These are phyloP conservation scores for Coemansia sp. DNA, from an alignment of 192 early-diverging fungal genomes.

Conservation along the genomic window DNA sequence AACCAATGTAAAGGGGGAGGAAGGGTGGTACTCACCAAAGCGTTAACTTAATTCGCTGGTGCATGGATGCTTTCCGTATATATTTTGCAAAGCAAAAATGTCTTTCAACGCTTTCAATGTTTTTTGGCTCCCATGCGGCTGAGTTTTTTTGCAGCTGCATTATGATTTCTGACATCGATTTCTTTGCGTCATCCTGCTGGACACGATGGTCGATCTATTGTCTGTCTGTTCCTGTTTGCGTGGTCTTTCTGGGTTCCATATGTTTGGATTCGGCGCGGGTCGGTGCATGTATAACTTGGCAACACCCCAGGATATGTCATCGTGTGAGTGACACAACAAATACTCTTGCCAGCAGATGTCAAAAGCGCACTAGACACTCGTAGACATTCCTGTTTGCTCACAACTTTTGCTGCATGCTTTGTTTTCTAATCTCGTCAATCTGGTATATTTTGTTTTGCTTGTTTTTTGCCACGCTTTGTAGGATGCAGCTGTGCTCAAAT, in stretches of 20 bases:
- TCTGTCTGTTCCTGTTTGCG: neutral
- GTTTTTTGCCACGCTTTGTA: too few relatives aligned
- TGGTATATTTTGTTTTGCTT: neutral
- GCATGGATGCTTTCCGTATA: neutral
- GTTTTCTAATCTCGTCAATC: too few relatives aligned
- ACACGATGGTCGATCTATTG: neutral
- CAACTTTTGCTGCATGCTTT: too few relatives aligned
- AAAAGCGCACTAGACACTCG: too few relatives aligned
- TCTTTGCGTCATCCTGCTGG: neutral
- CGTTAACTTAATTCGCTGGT: neutral
- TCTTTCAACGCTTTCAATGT: neutral
- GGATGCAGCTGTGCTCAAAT: conserved; percentile 46
- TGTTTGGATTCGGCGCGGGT: neutral
- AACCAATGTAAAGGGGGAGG: too few relatives aligned
- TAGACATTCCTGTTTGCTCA: neutral
- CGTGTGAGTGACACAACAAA: too few relatives aligned
- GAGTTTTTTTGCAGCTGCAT: neutral
- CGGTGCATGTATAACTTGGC: neutral
- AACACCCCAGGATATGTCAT: too few relatives aligned
- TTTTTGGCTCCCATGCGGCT: neutral
- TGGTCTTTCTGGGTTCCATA: neutral
- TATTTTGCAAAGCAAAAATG: neutral
- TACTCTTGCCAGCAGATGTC: too few relatives aligned
- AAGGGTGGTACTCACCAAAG: neutral
- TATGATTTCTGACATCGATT: neutral